Evolutionary conservation across 306 rosid genomes (phyloP).

Genomic region (Luffa aegyptiaca): DNA sequence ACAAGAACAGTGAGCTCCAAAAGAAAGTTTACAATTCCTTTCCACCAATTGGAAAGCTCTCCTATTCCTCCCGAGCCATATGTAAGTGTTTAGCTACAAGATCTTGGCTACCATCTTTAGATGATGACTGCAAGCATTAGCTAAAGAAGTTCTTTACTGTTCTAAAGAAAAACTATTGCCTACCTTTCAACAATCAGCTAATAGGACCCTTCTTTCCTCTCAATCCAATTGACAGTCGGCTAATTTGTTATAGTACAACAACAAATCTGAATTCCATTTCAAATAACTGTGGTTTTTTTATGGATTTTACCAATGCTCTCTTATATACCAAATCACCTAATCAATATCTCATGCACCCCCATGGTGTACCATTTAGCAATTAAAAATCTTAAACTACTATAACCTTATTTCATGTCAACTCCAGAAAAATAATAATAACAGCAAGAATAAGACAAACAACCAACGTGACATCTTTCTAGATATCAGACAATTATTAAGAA

Average conservation of each 20-base stretch:
- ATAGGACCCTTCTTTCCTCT: not conserved
- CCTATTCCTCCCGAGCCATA: not conserved
- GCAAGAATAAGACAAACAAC: not conserved
- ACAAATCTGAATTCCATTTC: not conserved
- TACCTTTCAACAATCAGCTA: not conserved
- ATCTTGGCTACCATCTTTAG: not conserved
- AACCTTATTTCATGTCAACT: not conserved
- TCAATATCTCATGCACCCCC: not conserved
- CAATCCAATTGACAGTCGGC: not conserved
- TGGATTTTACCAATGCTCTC: not conserved
- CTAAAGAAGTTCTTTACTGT: not conserved
- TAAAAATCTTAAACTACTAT: not conserved
- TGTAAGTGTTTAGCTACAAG: not conserved
- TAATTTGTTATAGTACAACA: not conserved
- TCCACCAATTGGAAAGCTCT: not conserved
- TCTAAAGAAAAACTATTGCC: not conserved
- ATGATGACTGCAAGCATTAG: not conserved
- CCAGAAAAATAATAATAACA: not conserved
- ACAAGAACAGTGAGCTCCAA: not conserved
- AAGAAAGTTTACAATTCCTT: not conserved
- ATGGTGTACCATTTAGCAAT: not conserved
- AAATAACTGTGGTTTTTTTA: not conserved
- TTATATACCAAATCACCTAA: not conserved
- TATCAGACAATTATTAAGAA: not conserved
- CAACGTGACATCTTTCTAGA: not conserved